Evolutionary conservation across 768 basidiomycete species (phyloP).

Genomic region (Lactarius indigo): DNA sequence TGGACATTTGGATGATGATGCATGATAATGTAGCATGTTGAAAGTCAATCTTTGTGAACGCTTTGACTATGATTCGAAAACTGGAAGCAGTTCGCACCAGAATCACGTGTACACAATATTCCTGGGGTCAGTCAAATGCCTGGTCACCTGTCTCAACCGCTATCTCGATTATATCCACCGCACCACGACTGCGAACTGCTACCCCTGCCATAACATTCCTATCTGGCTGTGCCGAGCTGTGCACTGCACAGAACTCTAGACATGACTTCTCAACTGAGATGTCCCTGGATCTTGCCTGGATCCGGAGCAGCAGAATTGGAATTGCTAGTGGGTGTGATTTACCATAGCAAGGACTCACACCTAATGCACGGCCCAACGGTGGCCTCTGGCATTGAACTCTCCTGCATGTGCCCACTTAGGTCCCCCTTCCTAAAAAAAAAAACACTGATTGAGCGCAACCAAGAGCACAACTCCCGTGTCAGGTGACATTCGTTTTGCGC

Average conservation of each 20-base stretch:
- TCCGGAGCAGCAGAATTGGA: background rate
- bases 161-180: background rate
- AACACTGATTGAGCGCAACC: too few species aligned
- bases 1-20: background rate
- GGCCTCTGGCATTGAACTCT: background rate
- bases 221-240: background rate
- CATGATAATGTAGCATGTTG: background rate
- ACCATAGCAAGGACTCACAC: background rate
- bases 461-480: too few species aligned
- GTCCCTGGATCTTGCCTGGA: background rate
- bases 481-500: background rate
- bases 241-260: background rate
- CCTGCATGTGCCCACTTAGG: background rate
- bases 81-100: background rate
- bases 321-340: background rate
- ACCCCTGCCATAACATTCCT: background rate
- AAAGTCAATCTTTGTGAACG: background rate
- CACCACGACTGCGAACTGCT: background rate
- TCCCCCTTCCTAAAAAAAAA: background rate
- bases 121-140: background rate
- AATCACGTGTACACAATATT: background rate
- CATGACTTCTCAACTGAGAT: background rate
- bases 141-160: background rate
- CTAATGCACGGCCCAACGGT: background rate
- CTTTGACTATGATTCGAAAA: too few species aligned